A percentile compares a stretch with the other conserved stretches of the same genome.
These are phyloP conservation scores for Purpureocillium lavendulum DNA, from an alignment of 2,329 filamentous ascomycete species.

Conservation along the genomic window DNA sequence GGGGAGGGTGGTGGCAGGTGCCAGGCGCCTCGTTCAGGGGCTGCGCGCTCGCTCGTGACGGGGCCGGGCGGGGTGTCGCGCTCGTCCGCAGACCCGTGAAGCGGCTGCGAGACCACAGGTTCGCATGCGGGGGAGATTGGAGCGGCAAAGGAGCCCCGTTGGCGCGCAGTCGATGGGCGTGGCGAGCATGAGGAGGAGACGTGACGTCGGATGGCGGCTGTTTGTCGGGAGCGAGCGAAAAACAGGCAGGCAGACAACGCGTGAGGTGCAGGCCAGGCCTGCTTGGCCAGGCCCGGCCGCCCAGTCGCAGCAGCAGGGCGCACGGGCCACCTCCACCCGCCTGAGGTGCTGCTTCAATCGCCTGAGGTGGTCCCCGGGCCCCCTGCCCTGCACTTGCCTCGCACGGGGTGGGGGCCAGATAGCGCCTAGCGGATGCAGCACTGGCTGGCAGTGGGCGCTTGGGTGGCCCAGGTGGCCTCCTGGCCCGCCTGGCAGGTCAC, in stretches of 20 bases:
- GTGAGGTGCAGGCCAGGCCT: conserved; percentile 28
- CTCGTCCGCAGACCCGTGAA: conserved; percentile 11
- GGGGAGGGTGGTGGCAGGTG: no score
- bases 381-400: no score
- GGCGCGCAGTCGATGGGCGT: conserved; percentile 17
- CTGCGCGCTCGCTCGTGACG: conserved; percentile 22
- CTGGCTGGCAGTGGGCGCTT: no score
- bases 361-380: background rate
- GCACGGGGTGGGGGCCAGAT: no score
- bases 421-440: no score
- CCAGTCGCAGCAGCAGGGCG: background rate
- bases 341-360: background rate
- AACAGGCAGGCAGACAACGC: conserved; percentile 33
- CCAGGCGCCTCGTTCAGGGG: conserved; percentile 13
- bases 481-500: no score
- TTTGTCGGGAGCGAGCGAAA: conserved; percentile 21
- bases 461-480: no score
- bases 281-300: no score
- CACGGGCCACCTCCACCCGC: conserved; percentile 10
- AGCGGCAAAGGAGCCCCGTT: conserved; percentile 12
- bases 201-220: conserved; percentile 26
- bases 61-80: conserved; percentile 15
- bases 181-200: conserved; percentile 20
- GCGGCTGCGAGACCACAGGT: conserved; percentile 5
- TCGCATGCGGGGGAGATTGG: conserved; percentile 11